These are phyloP conservation scores for Rostrohypoxylon terebratum DNA, from an alignment of 495 filamentous ascomycete species.

Conservation along the genomic window DNA sequence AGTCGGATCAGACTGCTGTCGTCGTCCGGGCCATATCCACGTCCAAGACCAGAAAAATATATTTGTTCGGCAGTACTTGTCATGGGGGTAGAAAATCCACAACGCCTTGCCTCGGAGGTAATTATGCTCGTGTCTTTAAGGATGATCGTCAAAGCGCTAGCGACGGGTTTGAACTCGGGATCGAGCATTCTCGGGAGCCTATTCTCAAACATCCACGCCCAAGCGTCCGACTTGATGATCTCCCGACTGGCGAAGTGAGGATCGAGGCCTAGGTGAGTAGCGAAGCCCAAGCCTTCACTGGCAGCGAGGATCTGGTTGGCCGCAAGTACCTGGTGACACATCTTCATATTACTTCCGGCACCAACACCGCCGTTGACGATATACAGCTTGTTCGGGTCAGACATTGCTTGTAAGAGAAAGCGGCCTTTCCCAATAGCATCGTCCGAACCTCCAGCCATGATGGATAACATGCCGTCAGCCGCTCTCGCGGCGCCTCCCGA, in stretches of 20 bases:
- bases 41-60: slow-evolving; percentile 69
- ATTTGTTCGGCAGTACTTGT: slow-evolving; percentile 76
- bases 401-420: slow-evolving; percentile 71
- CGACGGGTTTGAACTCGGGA: slow-evolving; percentile 70
- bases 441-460: slow-evolving; percentile 77
- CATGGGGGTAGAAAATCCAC: slow-evolving; percentile 75
- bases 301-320: slow-evolving; percentile 79
- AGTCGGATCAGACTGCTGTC: slow-evolving; percentile 77
- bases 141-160: slow-evolving; percentile 80
- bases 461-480: slow-evolving; percentile 80
- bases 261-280: slow-evolving; percentile 74
- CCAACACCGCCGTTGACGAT: slow-evolving; percentile 79
- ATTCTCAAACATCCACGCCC: slow-evolving; percentile 88
- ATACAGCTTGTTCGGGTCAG: slow-evolving; percentile 72
- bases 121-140: slow-evolving; percentile 86
- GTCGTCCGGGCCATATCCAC: slow-evolving; percentile 73
- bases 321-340: slow-evolving; percentile 85
- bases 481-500: slow-evolving; percentile 81
- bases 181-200: slow-evolving; percentile 76
- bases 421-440: slow-evolving; percentile 68
- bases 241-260: slow-evolving; percentile 65
- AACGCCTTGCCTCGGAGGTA: slow-evolving; percentile 71
- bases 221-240: slow-evolving; percentile 69
- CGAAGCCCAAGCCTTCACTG: slow-evolving; percentile 80
- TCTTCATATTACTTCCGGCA: slow-evolving; percentile 87